Base-by-base conservation (phyloP, 2,329 filamentous ascomycete species). In the Ophiostoma ips region DNA sequence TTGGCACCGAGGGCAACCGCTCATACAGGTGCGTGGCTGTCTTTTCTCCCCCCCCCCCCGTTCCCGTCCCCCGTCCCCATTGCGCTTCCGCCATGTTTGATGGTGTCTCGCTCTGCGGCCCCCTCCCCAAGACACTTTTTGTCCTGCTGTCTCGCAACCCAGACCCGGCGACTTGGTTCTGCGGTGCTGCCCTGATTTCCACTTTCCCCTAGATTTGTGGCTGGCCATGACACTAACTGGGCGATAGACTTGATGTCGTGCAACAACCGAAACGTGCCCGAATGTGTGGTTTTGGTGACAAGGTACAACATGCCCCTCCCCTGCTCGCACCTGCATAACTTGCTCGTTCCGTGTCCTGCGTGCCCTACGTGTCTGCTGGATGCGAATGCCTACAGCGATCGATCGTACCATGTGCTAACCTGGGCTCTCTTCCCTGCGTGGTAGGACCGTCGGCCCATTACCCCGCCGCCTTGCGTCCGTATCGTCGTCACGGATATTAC, bases 271-370 rank as follows among this genome's bases (percentile, higher is more conserved):
- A 87, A 59, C 81, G 92, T 59, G 92, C 92, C 57, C 85, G 92
- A 54, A 96, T 96, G 92, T 98, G 92, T 69, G 92, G 92, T 8
- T 98, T 96, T 68, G 92, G 92, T 55, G 92, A 98, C 71, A 98
- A 96, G 76, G 87, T 92, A 68, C 28, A 51, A 69, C 59, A 41
- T 30, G 3, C 16, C 16, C 21, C 16, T 21, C 31, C 11, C 10
- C 12, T 44, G 2, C 13, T 45, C 24, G 13, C 21, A 12, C 12
- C 21, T 31, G 18, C 12, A 18, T 48, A 24, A 3, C 18, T 5
- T 21, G 10, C 18, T 7, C 19, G 6, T 28, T 4, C 24, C 24
- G 24, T 28, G 5, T 28, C 5, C 5, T 28, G 24, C 8, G 24
- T 28, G n/a, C n/a, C n/a, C n/a, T n/a, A n/a, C n/a, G n/a, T n/a